A percentile compares a stretch with the other conserved stretches of the same genome.
These are phyloP conservation scores for Xylaria sp. DNA, from an alignment of 2,329 filamentous ascomycete genomes.

Conservation along the genomic window DNA sequence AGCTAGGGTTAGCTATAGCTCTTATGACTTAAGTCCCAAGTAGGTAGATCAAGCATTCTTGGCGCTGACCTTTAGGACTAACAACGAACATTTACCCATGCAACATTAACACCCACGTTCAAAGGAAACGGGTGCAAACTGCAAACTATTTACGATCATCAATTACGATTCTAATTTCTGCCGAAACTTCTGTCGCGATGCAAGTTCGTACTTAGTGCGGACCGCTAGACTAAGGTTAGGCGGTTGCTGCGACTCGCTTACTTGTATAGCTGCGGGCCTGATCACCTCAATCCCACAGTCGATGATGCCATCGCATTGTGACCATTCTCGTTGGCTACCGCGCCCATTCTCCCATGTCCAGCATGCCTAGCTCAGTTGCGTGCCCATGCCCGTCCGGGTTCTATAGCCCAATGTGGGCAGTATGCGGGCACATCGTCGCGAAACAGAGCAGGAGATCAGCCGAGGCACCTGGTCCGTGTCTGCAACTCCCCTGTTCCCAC, in stretches of 20 bases:
- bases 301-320: slow-evolving; percentile 34
- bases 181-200: too few species aligned
- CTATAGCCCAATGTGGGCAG: slow-evolving; percentile 2
- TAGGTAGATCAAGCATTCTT: too few species aligned
- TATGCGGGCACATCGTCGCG: neutral
- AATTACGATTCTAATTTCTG: too few species aligned
- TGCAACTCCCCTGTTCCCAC: neutral
- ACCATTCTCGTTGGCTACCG: slow-evolving; percentile 26
- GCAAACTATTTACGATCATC: too few species aligned
- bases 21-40: too few species aligned
- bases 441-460: neutral
- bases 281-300: slow-evolving; percentile 33
- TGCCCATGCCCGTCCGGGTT: slow-evolving; percentile 8
- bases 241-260: neutral
- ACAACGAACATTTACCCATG: too few species aligned
- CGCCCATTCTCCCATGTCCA: neutral
- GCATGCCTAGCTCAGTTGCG: neutral
- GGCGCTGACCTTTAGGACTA: too few species aligned
- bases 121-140: too few species aligned
- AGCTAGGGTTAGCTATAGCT: too few species aligned
- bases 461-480: slow-evolving; percentile 14
- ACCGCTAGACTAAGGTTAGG: too few species aligned
- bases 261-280: slow-evolving; percentile 8
- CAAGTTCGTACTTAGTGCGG: neutral
- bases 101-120: too few species aligned